Evolutionary conservation across 1,284 basidiomycete species (phyloP), one percentile per base, ranked within the genome.

Genomic region (Porodaedalea pini): DNA sequence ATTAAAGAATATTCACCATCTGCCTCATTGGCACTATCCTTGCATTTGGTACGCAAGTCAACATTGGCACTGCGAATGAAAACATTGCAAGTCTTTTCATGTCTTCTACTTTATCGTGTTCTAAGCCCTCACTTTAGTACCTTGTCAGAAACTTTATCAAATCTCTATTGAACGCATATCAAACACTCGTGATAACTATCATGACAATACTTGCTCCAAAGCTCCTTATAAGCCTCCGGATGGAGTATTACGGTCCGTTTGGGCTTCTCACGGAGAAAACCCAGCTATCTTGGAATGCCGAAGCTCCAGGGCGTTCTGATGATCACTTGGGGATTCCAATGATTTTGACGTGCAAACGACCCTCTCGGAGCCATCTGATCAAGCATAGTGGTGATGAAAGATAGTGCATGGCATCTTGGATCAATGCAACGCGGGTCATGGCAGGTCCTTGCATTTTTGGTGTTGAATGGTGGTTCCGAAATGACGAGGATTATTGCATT

Each of bases 171-270:
- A 55, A 55, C 6, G 52, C 52, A 11, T 54, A 54, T 31, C 23
- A 54, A 19, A 45, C 52, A 29, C 6, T 43, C 15, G 23, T 29
- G n/a, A 31, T 32, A 31, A 34, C 32, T 5, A 51, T 51, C 21
- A 57, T 52, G 50, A 52, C 44, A 25, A 44, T 57, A 10, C 41
- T 57, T 6, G 40, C 56, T n/a, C 56, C 56, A 23, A 57, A 57
- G 2, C 31, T 57, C 11, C 32, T 57, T 13, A 34, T 57, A 21
- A 57, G 37, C 13, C 32, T 57, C 6, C 39, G 49, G 17, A 32
- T 10, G 21, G 36, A 36, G 13, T 57, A 44, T 27, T 57, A 51
- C 21, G 34, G 53, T 21, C 53, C 32, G 11, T 2, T 25, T 31
- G 23, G 25, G 10, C 4, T 13, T 13, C 5, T 7, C 13, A 13